Evolutionary conservation across 2,329 filamentous ascomycete species (phyloP).

Genomic region (Beauveria caledonica): DNA sequence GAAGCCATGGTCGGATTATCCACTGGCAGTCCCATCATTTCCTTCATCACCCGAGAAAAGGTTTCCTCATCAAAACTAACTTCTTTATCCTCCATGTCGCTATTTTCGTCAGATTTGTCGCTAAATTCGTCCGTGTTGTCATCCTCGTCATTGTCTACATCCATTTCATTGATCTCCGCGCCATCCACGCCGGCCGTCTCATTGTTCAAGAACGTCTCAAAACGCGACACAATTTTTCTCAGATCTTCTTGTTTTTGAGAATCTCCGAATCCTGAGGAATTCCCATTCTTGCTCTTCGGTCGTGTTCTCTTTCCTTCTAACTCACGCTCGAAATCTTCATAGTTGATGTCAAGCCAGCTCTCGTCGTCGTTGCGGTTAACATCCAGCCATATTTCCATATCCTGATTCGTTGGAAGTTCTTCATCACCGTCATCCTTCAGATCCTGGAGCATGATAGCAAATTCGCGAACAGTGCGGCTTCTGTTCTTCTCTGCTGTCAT

Average conservation of each 20-base stretch:
- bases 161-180: slow-evolving; percentile 64
- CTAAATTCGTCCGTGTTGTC: slow-evolving; percentile 35
- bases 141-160: slow-evolving; percentile 50
- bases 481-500: slow-evolving; percentile 59
- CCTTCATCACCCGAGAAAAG: slow-evolving; percentile 80
- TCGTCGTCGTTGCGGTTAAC: slow-evolving; percentile 67
- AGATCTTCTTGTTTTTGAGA: slow-evolving; percentile 64
- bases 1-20: slow-evolving; percentile 5
- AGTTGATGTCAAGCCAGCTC: slow-evolving; percentile 86
- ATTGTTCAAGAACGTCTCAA: slow-evolving; percentile 85
- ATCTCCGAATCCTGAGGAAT: slow-evolving; percentile 51
- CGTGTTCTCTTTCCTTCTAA: slow-evolving; percentile 43
- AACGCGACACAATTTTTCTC: slow-evolving; percentile 86
- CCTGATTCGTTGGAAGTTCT: slow-evolving; percentile 58
- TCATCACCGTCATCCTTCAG: slow-evolving; percentile 60
- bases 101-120: slow-evolving; percentile 45
- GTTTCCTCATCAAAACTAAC: slow-evolving; percentile 78
- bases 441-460: slow-evolving; percentile 69
- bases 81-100: slow-evolving; percentile 63
- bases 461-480: slow-evolving; percentile 62
- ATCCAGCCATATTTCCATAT: slow-evolving; percentile 64
- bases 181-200: slow-evolving; percentile 74
- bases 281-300: slow-evolving; percentile 27
- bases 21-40: slow-evolving; percentile 69
- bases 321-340: slow-evolving; percentile 79